Percentiles rank a stretch among this genome's conserved stretches.
Evolutionary conservation across 805 yeast genomes (phyloP).

Genomic region (Kodamaea jinghongensis): DNA sequence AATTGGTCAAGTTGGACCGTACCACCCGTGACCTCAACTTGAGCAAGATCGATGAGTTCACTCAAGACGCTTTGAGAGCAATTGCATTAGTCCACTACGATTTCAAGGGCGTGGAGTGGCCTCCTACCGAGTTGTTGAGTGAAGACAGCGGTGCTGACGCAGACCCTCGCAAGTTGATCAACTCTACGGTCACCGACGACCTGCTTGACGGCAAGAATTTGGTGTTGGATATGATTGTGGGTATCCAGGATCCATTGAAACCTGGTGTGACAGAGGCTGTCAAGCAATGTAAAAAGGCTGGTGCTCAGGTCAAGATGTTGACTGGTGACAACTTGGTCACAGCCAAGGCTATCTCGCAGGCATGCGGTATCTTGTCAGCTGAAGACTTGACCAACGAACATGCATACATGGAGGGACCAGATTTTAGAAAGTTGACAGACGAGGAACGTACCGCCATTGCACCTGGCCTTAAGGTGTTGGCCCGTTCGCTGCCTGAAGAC

Average conservation of each 20-base stretch:
- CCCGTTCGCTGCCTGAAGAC: slow-evolving; percentile 95
- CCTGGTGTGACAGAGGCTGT: slow-evolving; percentile 90
- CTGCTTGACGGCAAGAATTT: slow-evolving; percentile 26
- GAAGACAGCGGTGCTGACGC: slow-evolving; percentile 37
- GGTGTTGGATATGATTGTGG: slow-evolving; percentile 72
- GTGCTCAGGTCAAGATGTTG: slow-evolving; percentile 95
- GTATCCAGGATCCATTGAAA: slow-evolving; percentile 93
- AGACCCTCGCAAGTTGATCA: slow-evolving; percentile 33
- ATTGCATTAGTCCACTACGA: slow-evolving; percentile 84
- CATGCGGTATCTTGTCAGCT: slow-evolving; percentile 71
- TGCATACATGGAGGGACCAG: slow-evolving; percentile 91
- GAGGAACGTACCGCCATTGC: slow-evolving; percentile 56
- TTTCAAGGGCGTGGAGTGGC: slow-evolving; percentile 57
- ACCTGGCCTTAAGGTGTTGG: slow-evolving; percentile 80
- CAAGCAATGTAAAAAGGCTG: slow-evolving; percentile 79
- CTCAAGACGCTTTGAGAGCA: slow-evolving; percentile 81
- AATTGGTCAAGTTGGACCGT: slow-evolving; percentile 26
- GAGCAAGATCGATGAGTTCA: slow-evolving; percentile 50
- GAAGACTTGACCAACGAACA: slow-evolving; percentile 51
- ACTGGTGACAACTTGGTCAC: slow-evolving; percentile 95
- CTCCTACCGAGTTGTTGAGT: slow-evolving; percentile 50
- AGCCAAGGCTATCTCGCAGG: slow-evolving; percentile 85
- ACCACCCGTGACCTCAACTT: slow-evolving; percentile 25
- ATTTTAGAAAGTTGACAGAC: slow-evolving; percentile 64
- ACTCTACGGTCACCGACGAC: slow-evolving; percentile 26